These are phyloP conservation scores for Gracilaria gracilis DNA, from an alignment of 23 red algal genomes.

Conservation along the genomic window DNA sequence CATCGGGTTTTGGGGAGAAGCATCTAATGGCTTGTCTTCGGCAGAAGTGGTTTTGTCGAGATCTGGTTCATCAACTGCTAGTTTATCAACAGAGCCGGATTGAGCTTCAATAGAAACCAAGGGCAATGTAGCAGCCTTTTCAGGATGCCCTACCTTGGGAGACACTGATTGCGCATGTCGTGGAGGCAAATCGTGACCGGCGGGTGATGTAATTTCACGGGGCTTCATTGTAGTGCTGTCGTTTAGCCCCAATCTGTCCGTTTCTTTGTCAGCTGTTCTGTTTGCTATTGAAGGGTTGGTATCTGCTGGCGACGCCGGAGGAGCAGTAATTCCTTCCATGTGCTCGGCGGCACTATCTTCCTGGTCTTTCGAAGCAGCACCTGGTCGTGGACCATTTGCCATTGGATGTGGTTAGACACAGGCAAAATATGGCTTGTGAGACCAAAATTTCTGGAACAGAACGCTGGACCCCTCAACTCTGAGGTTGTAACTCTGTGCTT, in stretches of 20 bases:
- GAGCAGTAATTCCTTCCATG: constrained; percentile 36
- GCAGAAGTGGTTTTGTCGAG: too few relatives aligned
- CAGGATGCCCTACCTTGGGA: background rate
- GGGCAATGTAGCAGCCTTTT: background rate
- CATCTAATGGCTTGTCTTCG: background rate
- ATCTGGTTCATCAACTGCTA: too few relatives aligned
- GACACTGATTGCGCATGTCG: background rate
- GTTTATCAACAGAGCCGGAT: background rate
- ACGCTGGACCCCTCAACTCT: too few relatives aligned
- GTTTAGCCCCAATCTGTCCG: background rate
- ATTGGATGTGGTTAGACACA: background rate
- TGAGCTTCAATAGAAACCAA: background rate
- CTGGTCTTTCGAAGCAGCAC: background rate
- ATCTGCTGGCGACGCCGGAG: constrained; percentile 20
- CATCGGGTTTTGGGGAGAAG: background rate
- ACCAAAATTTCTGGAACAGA: too few relatives aligned
- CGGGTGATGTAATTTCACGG: background rate
- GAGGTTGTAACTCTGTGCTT: too few relatives aligned
- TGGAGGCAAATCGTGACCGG: background rate
- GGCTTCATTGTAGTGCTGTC: background rate
- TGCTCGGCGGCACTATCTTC: background rate
- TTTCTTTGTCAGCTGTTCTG: background rate
- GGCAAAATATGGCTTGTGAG: too few relatives aligned
- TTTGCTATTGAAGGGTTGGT: constrained; percentile 1
- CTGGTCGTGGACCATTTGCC: background rate